A percentile compares a stretch with the other conserved stretches of the same genome.
Evolutionary conservation across 139 green algal species (phyloP).

Genomic region (Chlorella sp.): DNA sequence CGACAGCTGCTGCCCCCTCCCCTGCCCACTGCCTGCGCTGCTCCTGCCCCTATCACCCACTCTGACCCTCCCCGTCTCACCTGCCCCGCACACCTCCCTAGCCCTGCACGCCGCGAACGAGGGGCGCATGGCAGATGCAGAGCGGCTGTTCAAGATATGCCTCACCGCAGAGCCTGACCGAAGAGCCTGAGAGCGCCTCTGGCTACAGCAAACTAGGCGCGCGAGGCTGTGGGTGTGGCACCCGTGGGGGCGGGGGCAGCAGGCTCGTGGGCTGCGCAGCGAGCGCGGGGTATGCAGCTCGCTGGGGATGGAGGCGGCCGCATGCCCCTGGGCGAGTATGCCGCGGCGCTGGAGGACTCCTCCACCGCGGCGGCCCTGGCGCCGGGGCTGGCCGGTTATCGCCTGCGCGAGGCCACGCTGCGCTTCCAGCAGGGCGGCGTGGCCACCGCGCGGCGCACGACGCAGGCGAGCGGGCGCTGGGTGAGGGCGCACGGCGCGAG

Average conservation of each 20-base stretch:
- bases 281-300: too few species aligned
- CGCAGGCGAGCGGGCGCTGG: background rate
- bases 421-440: conserved; percentile 31
- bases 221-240: background rate
- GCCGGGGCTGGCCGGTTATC: conserved; percentile 36
- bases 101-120: conserved; percentile 21
- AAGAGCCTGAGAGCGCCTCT: conserved; percentile 23
- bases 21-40: too few species aligned
- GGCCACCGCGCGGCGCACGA: background rate
- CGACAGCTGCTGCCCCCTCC: too few species aligned
- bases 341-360: conserved; percentile 13
- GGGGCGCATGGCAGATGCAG: conserved; percentile 25
- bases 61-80: too few species aligned
- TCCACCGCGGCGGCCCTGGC: conserved; percentile 33
- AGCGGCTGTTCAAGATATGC: conserved; percentile 40
- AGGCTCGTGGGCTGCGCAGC: background rate
- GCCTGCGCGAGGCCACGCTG: conserved; percentile 31
- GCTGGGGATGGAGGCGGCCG: background rate
- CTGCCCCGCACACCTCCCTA: too few species aligned
- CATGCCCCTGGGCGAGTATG: conserved; percentile 30
- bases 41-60: too few species aligned
- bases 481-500: background rate
- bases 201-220: conserved; percentile 9
- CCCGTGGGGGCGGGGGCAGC: too few species aligned
- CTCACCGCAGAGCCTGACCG: too few species aligned